Conservation (phyloP, 805 yeast species). For the Ogataea paraovalis region DNA sequence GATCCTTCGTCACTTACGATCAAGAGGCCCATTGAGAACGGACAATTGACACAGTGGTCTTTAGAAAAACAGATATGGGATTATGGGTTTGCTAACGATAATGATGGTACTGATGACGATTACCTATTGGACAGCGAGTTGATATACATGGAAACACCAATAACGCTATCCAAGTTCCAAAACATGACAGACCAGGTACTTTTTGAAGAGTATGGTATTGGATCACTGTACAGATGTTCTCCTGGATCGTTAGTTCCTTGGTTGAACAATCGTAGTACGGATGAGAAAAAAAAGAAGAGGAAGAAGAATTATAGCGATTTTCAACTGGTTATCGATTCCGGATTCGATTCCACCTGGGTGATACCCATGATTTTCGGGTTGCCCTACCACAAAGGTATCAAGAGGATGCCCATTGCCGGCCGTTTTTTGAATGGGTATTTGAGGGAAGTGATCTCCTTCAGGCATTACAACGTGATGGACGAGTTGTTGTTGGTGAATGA, state of each 20-base stretch:
- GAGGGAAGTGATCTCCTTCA: constrained; percentile 78
- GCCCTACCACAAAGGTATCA: constrained; percentile 71
- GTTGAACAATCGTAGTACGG: constrained; percentile 31
- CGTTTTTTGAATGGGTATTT: constrained; percentile 75
- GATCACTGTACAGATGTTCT: constrained; percentile 62
- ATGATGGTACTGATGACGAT: constrained; percentile 30
- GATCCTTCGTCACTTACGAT: constrained; percentile 72
- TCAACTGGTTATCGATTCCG: constrained; percentile 79
- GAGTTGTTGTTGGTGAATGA: constrained; percentile 82
- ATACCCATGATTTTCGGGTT: constrained; percentile 79
- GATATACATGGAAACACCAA: constrained; percentile 75
- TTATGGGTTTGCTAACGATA: constrained; percentile 46
- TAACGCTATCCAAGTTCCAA: constrained; percentile 75
- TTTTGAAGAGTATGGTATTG: constrained; percentile 89
- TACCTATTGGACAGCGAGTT: constrained; percentile 53
- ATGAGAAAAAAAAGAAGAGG: neutral
- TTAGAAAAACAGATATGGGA: constrained; percentile 90
- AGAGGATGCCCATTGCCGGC: constrained; percentile 84
- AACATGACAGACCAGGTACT: constrained; percentile 85
- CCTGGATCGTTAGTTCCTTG: constrained; percentile 63
- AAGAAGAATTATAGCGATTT: constrained; percentile 44
- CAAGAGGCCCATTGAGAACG: constrained; percentile 82
- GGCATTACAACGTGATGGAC: constrained; percentile 91
- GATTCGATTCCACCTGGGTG: constrained; percentile 83
- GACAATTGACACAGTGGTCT: constrained; percentile 90